These are phyloP conservation scores for Apiotrichum brassicae DNA, from an alignment of 1,284 basidiomycete species.

Conservation along the genomic window DNA sequence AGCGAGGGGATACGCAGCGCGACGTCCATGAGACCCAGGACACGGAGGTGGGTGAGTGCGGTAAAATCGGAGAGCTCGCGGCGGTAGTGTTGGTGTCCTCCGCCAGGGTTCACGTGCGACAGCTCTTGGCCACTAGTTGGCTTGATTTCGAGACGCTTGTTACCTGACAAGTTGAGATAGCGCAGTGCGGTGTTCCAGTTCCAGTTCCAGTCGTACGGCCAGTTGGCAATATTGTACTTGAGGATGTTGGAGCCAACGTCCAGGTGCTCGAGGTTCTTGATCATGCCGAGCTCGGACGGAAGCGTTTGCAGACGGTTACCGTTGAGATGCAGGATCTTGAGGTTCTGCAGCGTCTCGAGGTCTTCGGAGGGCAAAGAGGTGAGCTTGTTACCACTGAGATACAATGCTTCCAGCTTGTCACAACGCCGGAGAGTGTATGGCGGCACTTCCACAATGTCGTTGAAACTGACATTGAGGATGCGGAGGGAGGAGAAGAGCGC, in stretches of 20 bases:
- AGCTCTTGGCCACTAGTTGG: constrained; percentile 53
- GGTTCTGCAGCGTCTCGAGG: constrained; percentile 59
- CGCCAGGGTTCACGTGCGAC: constrained; percentile 14
- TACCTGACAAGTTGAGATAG: constrained; percentile 83
- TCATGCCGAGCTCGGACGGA: constrained; percentile 80
- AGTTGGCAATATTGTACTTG: constrained; percentile 98
- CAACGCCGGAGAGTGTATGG: constrained; percentile 67
- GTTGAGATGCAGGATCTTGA: constrained; percentile 79
- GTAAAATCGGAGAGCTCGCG: constrained; percentile 74
- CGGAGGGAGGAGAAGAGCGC: constrained; percentile 68
- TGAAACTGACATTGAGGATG: constrained; percentile 90
- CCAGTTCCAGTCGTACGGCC: constrained; percentile 99
- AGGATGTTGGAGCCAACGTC: constrained; percentile 93
- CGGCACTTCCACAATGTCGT: constrained; percentile 87
- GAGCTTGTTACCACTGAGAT: constrained; percentile 88
- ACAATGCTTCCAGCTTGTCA: constrained; percentile 69
- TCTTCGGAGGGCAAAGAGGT: constrained; percentile 86
- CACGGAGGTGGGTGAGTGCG: constrained; percentile 70
- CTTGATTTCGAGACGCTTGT: constrained; percentile 82
- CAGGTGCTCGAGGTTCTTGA: constrained; percentile 71
- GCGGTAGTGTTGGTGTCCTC: constrained; percentile 24
- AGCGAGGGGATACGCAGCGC: constrained; percentile 77
- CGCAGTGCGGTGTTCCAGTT: constrained; percentile 91
- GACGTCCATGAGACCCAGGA: constrained; percentile 96
- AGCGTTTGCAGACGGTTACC: constrained; percentile 90